Evolutionary conservation across 768 basidiomycete species (phyloP), one percentile per base, ranked within the genome.

Genomic region (Guyanaporus albipodus): DNA sequence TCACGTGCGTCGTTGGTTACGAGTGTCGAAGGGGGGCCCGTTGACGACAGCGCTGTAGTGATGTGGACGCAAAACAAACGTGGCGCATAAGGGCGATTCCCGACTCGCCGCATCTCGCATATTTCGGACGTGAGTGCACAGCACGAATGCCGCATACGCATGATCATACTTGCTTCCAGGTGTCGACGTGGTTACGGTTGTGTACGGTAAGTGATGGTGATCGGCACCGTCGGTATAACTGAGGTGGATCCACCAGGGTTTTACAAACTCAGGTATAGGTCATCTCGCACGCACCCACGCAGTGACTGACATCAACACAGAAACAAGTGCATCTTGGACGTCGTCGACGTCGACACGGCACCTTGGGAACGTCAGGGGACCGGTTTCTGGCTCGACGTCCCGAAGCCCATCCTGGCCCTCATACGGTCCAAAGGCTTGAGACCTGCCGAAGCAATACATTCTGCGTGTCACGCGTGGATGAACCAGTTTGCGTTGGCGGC

Each of bases 321-420:
- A 58, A 75, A 79, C 51, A 75, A 70, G 41, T 66, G 60, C 11
- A 86, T 92, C 44, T 70, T 94, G 17, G 91, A 94, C 53, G 70
- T 77, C 0, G 85, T 93, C 12, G 82, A 89, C 52, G 67, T 93
- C 26, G 80, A 89, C 33, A 88, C 82, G 4, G 85, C 85, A 0
- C 77, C 87, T 4, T 93, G 84, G 76, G 77, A 84, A 52, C 80
- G 81, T 19, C 78, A 83, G 46, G 79, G 85, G 1, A 81, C 76
- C 2, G 91, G 91, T 1, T 68, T 82, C 49, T 93, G 91, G 91
- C 69, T 93, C 21, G 87, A 93, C 57, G 69, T 92, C 2, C 83
- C 87, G 0, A 69, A 67, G 21, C 27, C 61, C 0, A 69, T 78
- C 18, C 62, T 91, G 38, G 60, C 72, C 6, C 59, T 82, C n/a